These are phyloP conservation scores for Starmera pachycereana DNA, from an alignment of 805 yeast genomes.

Conservation along the genomic window DNA sequence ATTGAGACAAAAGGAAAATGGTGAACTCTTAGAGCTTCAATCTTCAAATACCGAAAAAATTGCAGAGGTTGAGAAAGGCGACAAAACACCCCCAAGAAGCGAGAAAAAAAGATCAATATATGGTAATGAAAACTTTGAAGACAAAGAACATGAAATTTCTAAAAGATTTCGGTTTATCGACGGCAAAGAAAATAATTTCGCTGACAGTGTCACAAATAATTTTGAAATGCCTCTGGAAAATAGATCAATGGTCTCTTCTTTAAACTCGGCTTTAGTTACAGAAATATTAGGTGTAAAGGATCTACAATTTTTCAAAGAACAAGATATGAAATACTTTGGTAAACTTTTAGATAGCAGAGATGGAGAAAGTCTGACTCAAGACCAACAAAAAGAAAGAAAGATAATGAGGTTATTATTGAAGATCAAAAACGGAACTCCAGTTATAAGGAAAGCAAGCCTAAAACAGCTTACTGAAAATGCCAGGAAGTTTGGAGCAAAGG, in stretches of 20 bases:
- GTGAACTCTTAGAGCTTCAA: constrained; percentile 20
- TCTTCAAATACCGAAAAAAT: not conserved
- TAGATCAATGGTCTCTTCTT: constrained; percentile 16
- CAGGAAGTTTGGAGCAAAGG: constrained; percentile 53
- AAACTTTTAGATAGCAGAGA: constrained; percentile 32
- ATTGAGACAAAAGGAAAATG: constrained; percentile 30
- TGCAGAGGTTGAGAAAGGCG: constrained; percentile 8
- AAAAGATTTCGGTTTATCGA: not conserved
- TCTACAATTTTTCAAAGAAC: constrained; percentile 56
- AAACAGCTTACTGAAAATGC: constrained; percentile 58
- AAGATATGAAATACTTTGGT: constrained; percentile 65
- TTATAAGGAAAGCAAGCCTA: constrained; percentile 57
- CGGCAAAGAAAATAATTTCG: not conserved
- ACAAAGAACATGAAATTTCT: not conserved
- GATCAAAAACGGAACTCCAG: constrained; percentile 71
- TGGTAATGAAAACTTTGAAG: not conserved
- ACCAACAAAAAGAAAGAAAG: constrained; percentile 48
- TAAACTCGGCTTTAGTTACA: constrained; percentile 31
- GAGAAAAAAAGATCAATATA: constrained; percentile 12
- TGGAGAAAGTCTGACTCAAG: constrained; percentile 28
- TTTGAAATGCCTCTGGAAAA: constrained; percentile 47
- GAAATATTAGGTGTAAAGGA: constrained; percentile 60
- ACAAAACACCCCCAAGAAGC: constrained; percentile 19
- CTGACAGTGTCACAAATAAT: constrained; percentile 17
- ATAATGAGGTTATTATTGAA: constrained; percentile 55